Conservation (phyloP, 768 basidiomycete genomes). For the Mycena filopes region DNA sequence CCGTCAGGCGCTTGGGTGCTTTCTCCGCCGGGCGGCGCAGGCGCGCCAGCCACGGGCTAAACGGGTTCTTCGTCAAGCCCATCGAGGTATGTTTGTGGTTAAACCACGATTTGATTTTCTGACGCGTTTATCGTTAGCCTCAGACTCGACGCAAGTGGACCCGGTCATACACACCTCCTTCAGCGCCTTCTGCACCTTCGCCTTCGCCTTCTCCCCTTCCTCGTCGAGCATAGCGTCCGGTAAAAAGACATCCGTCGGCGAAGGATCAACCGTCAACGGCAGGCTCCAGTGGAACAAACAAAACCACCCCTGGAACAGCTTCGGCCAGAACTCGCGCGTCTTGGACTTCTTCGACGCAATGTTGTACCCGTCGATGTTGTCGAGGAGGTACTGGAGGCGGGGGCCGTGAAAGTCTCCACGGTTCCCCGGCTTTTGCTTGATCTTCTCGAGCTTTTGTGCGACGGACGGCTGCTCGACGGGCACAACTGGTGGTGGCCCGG, state of each 20-base stretch:
- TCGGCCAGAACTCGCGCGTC: background rate
- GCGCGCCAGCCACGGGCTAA: background rate
- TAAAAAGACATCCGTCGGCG: no score
- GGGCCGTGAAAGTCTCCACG: background rate
- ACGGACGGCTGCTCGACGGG: no score
- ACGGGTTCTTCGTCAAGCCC: background rate
- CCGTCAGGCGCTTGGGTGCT: background rate
- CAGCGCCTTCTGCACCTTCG: background rate
- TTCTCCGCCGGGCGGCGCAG: background rate
- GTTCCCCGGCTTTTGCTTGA: background rate
- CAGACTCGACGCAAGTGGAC: no score
- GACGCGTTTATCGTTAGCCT: no score
- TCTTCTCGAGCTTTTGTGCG: no score
- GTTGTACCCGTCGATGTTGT: background rate
- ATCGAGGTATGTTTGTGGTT: background rate
- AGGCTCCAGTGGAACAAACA: background rate
- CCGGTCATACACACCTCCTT: background rate
- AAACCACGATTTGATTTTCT: conserved; percentile 5
- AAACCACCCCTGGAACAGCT: background rate
- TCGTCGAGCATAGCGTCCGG: no score
- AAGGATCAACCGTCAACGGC: background rate
- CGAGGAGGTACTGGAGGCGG: background rate
- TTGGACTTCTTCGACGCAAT: background rate
- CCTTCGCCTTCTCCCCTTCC: background rate
- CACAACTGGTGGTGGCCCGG: no score